Evolutionary conservation across 2,329 filamentous ascomycete species (phyloP), one percentile per base, ranked within the genome.

Genomic region (Alternaria sp.): DNA sequence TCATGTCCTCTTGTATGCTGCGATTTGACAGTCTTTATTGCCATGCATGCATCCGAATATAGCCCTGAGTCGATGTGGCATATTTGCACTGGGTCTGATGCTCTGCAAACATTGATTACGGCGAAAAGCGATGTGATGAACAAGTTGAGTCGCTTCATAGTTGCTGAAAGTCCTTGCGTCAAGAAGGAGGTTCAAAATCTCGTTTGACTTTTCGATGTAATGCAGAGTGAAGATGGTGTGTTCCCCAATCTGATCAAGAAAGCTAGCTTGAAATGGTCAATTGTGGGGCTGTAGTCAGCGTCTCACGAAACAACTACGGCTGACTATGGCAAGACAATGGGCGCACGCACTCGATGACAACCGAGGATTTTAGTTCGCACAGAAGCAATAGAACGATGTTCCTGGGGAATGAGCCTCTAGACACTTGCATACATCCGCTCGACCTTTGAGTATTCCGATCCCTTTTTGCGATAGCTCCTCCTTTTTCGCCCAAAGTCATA

Each of bases 81-180:
- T 52, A 52, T 52, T 20, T 58, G 55, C 14, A 34, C 45, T 46
- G 46, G 48, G 11, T 58, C 55, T 52, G 46, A 52, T n/a, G 38
- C 55, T 52, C 46, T 28, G 30, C 46, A 58, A n/a, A 45, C 30
- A 18, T 45, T 52, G n/a, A 46, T 44, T 9, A 45, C 27, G 7
- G 22, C 27, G 30, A 58, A 45, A 20, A 58, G 55, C 36, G 40
- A 41, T 41, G 38, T 41, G 18, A 41, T 18, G 2, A 41, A 22
- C 10, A 41, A 9, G 18, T 22, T 22, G 38, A 41, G 10, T 14
- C 38, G 38, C 10, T 41, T 41, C 38, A 41, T 41, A 22, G 9
- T 41, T 22, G 36, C 38, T 12, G 20, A 3, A 12, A 18, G 18
- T 7, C 14, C 2, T 41, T 20, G 10, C 38, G 5, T 41, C 18